Conservation (phyloP, 1,139 yeast genomes). For the Wickerhamomyces sp. region DNA sequence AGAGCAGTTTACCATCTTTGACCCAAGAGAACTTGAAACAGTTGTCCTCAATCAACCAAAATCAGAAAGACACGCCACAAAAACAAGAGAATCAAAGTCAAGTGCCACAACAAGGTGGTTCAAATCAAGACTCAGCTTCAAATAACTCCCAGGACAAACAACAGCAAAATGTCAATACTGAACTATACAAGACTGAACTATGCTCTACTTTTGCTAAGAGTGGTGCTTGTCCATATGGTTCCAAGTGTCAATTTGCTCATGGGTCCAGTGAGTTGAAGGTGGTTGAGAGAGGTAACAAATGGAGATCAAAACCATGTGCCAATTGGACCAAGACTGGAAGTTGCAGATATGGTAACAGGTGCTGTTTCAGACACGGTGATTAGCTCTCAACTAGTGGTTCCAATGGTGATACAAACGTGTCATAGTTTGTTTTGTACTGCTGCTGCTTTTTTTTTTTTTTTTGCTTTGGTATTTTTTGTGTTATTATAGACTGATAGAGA, state of each 20-base stretch:
- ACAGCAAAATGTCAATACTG: constrained; percentile 50
- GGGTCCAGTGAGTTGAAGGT: constrained; percentile 72
- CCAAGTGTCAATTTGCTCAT: constrained; percentile 93
- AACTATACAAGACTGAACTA: constrained; percentile 83
- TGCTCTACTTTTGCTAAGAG: constrained; percentile 74
- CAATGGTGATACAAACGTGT: no score
- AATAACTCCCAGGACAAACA: constrained; percentile 20
- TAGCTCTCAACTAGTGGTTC: constrained; percentile 3
- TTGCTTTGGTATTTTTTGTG: background rate
- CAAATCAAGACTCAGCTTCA: constrained; percentile 6
- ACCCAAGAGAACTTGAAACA: constrained; percentile 21
- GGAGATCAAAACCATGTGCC: constrained; percentile 89
- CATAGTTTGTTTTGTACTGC: no score
- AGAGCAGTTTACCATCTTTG: constrained; percentile 7
- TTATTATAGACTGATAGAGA: no score
- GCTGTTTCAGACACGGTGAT: constrained; percentile 81
- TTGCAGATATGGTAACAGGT: constrained; percentile 86
- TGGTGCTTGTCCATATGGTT: constrained; percentile 81
- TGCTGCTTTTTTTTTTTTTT: background rate
- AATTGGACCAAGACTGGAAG: constrained; percentile 81
- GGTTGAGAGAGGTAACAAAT: constrained; percentile 74
- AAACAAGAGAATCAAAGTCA: no score
- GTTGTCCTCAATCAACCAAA: constrained; percentile 9
- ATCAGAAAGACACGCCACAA: no score
- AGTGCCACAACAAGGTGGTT: no score